These are phyloP conservation scores for Serendipita vermifera DNA, from an alignment of 768 basidiomycete genomes.

Conservation along the genomic window DNA sequence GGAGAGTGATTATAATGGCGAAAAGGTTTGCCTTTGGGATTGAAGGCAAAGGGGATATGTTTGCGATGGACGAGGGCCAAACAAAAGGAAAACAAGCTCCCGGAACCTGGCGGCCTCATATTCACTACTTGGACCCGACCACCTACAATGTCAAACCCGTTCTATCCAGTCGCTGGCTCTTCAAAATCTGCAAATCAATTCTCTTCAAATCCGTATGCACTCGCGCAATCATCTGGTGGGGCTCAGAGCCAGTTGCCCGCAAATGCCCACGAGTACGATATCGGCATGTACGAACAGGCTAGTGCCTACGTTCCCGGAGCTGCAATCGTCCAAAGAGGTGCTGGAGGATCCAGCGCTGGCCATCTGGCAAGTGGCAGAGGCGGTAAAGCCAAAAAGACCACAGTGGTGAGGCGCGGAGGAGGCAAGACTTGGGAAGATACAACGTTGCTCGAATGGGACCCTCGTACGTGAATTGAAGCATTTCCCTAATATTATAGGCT, in stretches of 20 bases:
- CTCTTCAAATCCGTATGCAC: constrained; percentile 10
- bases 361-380: constrained; percentile 48
- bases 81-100: not conserved
- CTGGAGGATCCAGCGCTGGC: constrained; percentile 18
- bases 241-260: constrained; percentile 56
- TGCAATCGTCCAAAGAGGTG: constrained; percentile 77
- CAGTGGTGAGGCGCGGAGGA: constrained; percentile 87
- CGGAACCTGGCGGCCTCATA: not conserved
- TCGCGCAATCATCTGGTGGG: not conserved
- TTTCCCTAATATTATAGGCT: not conserved
- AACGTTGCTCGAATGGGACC: constrained; percentile 94
- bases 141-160: not conserved
- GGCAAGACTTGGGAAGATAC: constrained; percentile 99
- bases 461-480: constrained; percentile 43
- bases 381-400: constrained; percentile 83
- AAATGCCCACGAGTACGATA: constrained; percentile 87
- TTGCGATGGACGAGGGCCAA: constrained; percentile 4
- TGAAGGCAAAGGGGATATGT: not conserved
- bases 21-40: constrained; percentile 7
- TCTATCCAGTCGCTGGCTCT: not conserved
- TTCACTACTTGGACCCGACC: not conserved
- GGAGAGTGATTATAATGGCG: too few species aligned
- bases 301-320: constrained; percentile 88
- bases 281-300: constrained; percentile 80
- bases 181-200: constrained; percentile 11